These are phyloP conservation scores for Nyssa sinensis DNA, from an alignment of 148 eudicot species.

Conservation along the genomic window DNA sequence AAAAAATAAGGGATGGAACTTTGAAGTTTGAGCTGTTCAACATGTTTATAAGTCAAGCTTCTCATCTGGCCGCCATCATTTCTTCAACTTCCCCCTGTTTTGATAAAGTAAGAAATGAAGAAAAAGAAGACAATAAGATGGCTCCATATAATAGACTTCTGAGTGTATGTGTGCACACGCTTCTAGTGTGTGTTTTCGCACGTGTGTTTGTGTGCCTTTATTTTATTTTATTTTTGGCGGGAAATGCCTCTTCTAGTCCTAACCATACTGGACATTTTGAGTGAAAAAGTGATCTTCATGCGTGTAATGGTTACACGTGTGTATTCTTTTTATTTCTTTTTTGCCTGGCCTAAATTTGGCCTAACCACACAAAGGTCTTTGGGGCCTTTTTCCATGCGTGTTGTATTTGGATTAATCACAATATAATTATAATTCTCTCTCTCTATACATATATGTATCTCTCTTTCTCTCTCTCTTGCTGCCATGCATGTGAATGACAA, in stretches of 20 bases:
- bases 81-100: not conserved
- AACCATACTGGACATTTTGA: slow-evolving; percentile 18
- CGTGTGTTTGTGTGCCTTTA: slow-evolving; percentile 41
- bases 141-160: slow-evolving; percentile 1
- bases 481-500: slow-evolving; percentile 46
- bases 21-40: slow-evolving; percentile 33
- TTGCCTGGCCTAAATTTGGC: slow-evolving; percentile 31
- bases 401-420: slow-evolving; percentile 22
- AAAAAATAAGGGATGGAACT: slow-evolving; percentile 18
- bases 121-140: slow-evolving; percentile 3
- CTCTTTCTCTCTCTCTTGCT: not conserved
- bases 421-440: not conserved
- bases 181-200: slow-evolving; percentile 12
- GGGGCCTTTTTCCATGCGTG: slow-evolving; percentile 43
- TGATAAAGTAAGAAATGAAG: not conserved
- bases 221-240: slow-evolving; percentile 38
- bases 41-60: slow-evolving; percentile 20
- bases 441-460: not conserved
- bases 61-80: slow-evolving; percentile 21
- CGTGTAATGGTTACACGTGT: slow-evolving; percentile 29
- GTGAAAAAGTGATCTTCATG: slow-evolving; percentile 21
- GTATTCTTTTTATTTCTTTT: not conserved
- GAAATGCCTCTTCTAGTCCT: slow-evolving; percentile 20
- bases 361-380: slow-evolving; percentile 49
- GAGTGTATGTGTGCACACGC: slow-evolving; percentile 14